A percentile compares a stretch with the other conserved stretches of the same genome.
Conservation (phyloP, 805 yeast species). For the Lipomyces spencermartinsiae region DNA sequence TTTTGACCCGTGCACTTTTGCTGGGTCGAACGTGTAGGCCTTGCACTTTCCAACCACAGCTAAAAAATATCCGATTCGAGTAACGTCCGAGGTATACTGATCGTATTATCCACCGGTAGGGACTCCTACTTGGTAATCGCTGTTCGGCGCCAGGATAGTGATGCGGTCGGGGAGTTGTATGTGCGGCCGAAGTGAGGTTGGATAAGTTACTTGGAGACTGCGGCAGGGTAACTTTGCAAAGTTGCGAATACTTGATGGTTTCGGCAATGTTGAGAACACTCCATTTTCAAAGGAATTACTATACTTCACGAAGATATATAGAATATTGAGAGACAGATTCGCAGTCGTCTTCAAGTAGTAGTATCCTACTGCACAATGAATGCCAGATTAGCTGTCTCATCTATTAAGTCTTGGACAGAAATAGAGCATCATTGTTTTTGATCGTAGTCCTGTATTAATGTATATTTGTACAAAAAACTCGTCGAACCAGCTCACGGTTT, state of each 20-base stretch:
- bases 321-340: too few species aligned
- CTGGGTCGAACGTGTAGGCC: background rate
- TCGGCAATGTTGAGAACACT: too few species aligned
- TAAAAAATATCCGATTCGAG: background rate
- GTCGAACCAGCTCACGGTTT: background rate
- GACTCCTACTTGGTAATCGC: background rate
- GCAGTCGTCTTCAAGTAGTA: background rate
- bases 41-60: background rate
- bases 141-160: background rate
- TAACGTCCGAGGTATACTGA: background rate
- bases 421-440: background rate
- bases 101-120: background rate
- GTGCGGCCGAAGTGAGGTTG: background rate
- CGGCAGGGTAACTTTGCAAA: background rate
- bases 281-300: too few species aligned
- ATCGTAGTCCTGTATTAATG: slow-evolving; percentile 6
- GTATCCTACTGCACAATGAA: background rate
- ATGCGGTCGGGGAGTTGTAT: background rate
- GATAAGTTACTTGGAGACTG: background rate
- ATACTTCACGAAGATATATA: too few species aligned
- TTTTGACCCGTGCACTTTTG: background rate
- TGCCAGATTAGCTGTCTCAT: background rate
- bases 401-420: background rate
- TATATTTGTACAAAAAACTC: slow-evolving; percentile 10
- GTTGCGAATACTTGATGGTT: too few species aligned